Base-by-base conservation (phyloP, 345 rosid species). In the Draba incana region DNA sequence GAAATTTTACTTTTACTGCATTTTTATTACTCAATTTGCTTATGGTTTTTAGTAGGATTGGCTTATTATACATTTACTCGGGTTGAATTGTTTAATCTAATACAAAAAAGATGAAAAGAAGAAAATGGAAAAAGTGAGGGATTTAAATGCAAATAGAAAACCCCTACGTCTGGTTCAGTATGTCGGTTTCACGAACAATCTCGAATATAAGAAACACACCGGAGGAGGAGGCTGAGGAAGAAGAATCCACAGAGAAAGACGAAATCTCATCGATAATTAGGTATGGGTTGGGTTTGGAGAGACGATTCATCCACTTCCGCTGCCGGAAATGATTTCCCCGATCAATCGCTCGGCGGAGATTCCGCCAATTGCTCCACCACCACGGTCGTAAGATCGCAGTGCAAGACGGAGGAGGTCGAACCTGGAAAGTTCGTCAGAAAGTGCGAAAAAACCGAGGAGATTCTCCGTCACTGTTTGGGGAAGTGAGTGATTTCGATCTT, bases 391-490 rank as follows among this genome's bases (percentile, higher is more conserved):
- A 83, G 80, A 50, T 84, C 95, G 55, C 81, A 81, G 71, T 91
- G 99, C 85, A 82, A 64, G 66, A 94, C 97, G 59, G 92, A 91
- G 78, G 95, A 91, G 87, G 90, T 89, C 33, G 99, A 86, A 77
- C 87, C 92, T 13, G 96, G 97, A 30, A 88, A 75, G 55, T 91
- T 94, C 79, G 37, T 94, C 10, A 67, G 85, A 11, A 94, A 88
- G 88, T 94, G 99, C 80, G 86, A 94, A 75, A 89, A 81, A 77
- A 86, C 91, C 5, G 90, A 91, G 62, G 86, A 91, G 80, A 24
- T 91, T 53, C 84, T 89, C 63, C 80, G 85, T 25, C 82, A 83
- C 24, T 94, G 99, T 80, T 35, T 85, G 20, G 93, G 97, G 35
- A 88, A 77, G 97, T 93, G 76, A 70, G 57, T 43, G 4, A 6